Conservation (phyloP, 345 rosid genomes). For the Anastatica hierochuntica region DNA sequence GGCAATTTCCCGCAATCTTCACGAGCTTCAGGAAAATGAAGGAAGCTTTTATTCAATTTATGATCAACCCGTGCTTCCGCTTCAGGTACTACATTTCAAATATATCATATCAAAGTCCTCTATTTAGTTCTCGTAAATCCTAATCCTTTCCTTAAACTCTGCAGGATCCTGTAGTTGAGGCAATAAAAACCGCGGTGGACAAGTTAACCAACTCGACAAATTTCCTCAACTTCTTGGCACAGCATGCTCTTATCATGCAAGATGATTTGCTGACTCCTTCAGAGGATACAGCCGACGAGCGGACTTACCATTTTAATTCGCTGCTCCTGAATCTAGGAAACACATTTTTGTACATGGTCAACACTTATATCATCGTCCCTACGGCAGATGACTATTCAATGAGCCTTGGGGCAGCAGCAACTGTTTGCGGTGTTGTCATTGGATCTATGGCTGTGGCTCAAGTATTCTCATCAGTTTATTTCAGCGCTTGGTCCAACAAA, state of each 20-base stretch:
- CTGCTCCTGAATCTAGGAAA: constrained; percentile 74
- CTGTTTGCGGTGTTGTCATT: constrained; percentile 94
- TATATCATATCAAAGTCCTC: not conserved
- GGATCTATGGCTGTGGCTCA: constrained; percentile 99
- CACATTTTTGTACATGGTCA: constrained; percentile 93
- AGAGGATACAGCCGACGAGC: constrained; percentile 62
- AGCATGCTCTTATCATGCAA: constrained; percentile 95
- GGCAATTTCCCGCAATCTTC: constrained; percentile 95
- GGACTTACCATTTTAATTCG: constrained; percentile 77
- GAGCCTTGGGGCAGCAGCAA: constrained; percentile 97
- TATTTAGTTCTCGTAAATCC: too few species aligned
- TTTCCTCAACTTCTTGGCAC: constrained; percentile 80
- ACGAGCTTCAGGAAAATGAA: constrained; percentile 90
- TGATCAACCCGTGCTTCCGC: constrained; percentile 79
- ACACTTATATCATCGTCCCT: constrained; percentile 88
- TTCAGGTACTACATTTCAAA: constrained; percentile 40
- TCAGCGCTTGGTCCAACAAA: constrained; percentile 96
- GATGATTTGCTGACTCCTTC: constrained; percentile 76
- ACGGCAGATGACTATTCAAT: constrained; percentile 90
- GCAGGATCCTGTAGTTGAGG: constrained; percentile 85
- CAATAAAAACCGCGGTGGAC: constrained; percentile 77
- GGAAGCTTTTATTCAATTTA: constrained; percentile 94
- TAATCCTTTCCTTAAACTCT: not conserved
- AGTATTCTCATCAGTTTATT: constrained; percentile 91
- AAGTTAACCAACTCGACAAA: constrained; percentile 75